Evolutionary conservation across 768 basidiomycete genomes (phyloP), one percentile per base, ranked within the genome.

Genomic region (Lactifluus pinguis): DNA sequence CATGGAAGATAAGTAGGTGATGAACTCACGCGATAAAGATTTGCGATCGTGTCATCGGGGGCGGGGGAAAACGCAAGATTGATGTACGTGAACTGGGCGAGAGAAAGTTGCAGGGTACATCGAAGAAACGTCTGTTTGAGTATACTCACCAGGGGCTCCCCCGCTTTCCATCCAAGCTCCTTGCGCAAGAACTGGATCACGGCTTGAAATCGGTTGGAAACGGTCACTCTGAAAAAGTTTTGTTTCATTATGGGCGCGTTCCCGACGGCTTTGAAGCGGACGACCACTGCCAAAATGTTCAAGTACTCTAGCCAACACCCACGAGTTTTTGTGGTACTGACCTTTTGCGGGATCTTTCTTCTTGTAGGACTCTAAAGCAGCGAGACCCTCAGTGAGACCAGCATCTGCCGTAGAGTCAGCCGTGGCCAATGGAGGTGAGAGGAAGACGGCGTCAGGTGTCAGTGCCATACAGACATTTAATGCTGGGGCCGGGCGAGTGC

Each of bases 231-330:
- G 83, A 93, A 98, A 68, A 95, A 90, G 76, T 95, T 98, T 75
- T 95, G 92, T 75, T 89, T 95, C 95, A 99, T 97, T 68, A 99
- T 94, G 0, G 95, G 95, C 1, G 95, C 95, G 68, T 95, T 95
- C 49, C 95, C 95, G 10, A 97, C 90, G 2, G 95, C 94, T 72
- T 95, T 95, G 83, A 99, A 99, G 48, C 94, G 86, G 10, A 99
- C 92, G 63, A 98, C 86, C 53, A 98, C 95, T 98, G 71, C 29
- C 25, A 25, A 39, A 34, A 6, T 6, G 13, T 21, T 1, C 6
- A 25, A 25, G 15, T 3, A 4, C 19, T 21, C 11, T 10, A 21
- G 41, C 15, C 30, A 14, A n/a, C n/a, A 36, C 25, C 25, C 29
- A 30, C 14, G n/a, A n/a, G 6, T 15, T 56, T 39, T 13, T 17